Evolutionary conservation across 1,284 basidiomycete species (phyloP), one percentile per base, ranked within the genome.

Genomic region (Abortiporus biennis): DNA sequence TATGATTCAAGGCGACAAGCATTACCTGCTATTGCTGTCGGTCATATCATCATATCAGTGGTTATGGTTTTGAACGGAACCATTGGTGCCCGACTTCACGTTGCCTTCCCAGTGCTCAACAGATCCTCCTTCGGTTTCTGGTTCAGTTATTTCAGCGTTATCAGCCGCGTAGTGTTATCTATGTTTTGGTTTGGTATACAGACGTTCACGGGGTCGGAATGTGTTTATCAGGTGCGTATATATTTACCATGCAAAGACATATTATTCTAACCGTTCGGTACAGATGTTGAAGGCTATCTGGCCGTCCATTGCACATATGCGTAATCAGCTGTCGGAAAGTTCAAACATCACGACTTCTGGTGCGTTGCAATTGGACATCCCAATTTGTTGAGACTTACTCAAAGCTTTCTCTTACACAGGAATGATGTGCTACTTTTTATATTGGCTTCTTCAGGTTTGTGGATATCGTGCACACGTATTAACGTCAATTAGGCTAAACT

Each of bases 91-190:
- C 72, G 78, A 12, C 70, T 89, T 38, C 79, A 79, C 48, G 65
- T 80, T 17, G 72, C 76, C 1, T 91, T 89, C 56, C 80, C 85
- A 0, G 75, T 90, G 30, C 68, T 88, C 6, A 81, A 81, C 47
- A 72, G 87, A 3, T 82, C 83, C 1, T 84, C 81, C 0, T 90
- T 85, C 55, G 87, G 87, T 0, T 88, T 87, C 64, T 87, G 81
- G 72, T 73, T 89, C 53, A 80, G 78, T 57, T 82, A 84, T 55
- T 86, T 86, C 58, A 79, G 76, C 48, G 82, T 91, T 40, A 60
- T 91, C 46, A 85, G 82, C 42, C 75, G 86, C 12, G 73, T 79
- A 38, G 66, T 86, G 29, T 72, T 88, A n/a, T 72, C 84, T 12
- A 78, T 84, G 72, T 82, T 88, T 63, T 90, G 85, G 85, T 82